Base-by-base conservation (phyloP, 208 protist species). In the Leishmania amazonensis region DNA sequence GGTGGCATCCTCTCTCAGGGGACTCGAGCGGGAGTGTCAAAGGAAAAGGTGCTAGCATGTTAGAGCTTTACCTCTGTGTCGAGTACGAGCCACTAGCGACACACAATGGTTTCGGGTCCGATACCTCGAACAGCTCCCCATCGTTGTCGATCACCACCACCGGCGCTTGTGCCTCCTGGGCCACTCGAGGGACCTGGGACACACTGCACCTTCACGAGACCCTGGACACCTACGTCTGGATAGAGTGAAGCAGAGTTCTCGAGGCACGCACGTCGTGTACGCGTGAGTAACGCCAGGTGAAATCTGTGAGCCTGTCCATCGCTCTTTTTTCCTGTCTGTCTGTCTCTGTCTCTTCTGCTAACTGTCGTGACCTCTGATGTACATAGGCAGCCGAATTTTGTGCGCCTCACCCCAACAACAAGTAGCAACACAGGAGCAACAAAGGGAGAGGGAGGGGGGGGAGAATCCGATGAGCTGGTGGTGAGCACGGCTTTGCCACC, bases 141-240 rank as follows among this genome's bases (percentile, higher is more conserved):
- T 47, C 42, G 6, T 78, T 35, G 17, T 42, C 15, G 31, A 24
- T 78, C 45, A 13, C 75, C 35, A 42, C 75, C 24, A 31, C 28
- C 40, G 35, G 75, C 40, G 53, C 42, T 58, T 60, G 9, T 53
- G 38, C 75, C 31, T 38, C 58, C 24, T 62, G 45, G 31, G 60
- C 31, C 15, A 35, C 38, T 62, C 47, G 15, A n/a, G 57, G 75
- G 42, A 64, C 68, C 6, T 78, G 65, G n/a, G 40, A 42, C 49
- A 51, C 75, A 47, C 53, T 85, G 49, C 73, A 62, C 28, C 17
- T 85, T 13, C 76, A 42, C 11, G 77, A 79, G 40, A 74, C 82
- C 3, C 40, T 85, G 58, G 76, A 81, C 49, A 51, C 82, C 47
- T 85, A 81, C 68, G 6, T 85, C 17, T 81, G 76, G 76, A 85